Conservation (phyloP, 768 basidiomycete species). For the Russula compacta region DNA sequence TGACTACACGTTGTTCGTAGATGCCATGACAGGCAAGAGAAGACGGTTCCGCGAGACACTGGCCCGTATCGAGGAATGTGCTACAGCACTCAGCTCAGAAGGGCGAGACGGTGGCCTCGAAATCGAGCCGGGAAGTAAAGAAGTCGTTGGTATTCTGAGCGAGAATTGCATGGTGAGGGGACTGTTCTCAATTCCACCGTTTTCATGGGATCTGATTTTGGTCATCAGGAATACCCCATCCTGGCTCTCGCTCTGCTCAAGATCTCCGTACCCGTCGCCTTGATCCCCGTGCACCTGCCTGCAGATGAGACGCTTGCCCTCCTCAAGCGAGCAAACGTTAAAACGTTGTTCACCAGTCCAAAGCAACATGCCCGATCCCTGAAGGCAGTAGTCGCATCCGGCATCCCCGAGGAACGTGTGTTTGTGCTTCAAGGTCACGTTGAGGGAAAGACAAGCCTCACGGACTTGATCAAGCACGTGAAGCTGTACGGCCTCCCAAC, state of each 20-base stretch:
- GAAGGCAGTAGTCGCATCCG: constrained; percentile 28
- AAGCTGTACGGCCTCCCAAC: constrained; percentile 32
- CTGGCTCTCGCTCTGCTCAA: constrained; percentile 41
- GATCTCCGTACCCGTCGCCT: constrained; percentile 42
- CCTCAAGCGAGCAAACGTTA: constrained; percentile 40
- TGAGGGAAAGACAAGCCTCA: constrained; percentile 36
- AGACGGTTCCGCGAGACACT: constrained; percentile 41
- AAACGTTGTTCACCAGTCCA: constrained; percentile 46
- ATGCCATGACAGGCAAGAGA: constrained; percentile 40
- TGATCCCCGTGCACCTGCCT: constrained; percentile 49
- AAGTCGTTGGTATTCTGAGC: constrained; percentile 64
- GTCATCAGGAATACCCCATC: constrained; percentile 42
- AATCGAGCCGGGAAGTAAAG: constrained; percentile 30
- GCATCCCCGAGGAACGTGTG: constrained; percentile 34
- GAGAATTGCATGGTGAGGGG: constrained; percentile 56
- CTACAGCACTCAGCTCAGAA: constrained; percentile 38
- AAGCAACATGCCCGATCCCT: constrained; percentile 34
- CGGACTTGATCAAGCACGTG: constrained; percentile 31
- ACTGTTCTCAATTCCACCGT: neutral
- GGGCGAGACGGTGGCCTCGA: constrained; percentile 47
- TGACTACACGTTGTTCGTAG: constrained; percentile 45
- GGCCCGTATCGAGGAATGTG: constrained; percentile 42
- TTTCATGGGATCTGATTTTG: neutral
- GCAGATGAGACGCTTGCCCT: constrained; percentile 46
- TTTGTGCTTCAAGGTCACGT: constrained; percentile 39